Conservation (phyloP, 345 rosid species). For the Crucihimalaya himalaica region DNA sequence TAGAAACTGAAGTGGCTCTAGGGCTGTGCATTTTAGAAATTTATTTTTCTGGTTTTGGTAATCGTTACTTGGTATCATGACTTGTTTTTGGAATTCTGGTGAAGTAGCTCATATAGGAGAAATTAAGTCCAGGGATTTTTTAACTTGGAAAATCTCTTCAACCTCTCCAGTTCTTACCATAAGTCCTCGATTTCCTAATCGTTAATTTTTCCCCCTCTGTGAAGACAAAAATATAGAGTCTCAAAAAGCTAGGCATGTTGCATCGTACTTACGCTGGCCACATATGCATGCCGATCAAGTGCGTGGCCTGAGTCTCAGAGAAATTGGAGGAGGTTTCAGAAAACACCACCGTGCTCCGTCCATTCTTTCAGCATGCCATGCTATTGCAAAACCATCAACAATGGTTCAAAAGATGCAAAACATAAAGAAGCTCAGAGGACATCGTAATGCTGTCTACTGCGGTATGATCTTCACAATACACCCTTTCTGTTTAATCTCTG, state of each 20-base stretch:
- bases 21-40: slow-evolving; percentile 9
- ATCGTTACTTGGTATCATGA: slow-evolving; percentile 18
- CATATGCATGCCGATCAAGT: slow-evolving; percentile 96
- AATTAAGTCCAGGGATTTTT: slow-evolving; percentile 12
- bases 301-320: slow-evolving; percentile 89
- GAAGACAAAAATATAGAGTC: slow-evolving; percentile 48
- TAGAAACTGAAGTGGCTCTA: slow-evolving; percentile 15
- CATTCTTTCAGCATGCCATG: slow-evolving; percentile 81
- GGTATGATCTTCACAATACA: slow-evolving; percentile 54
- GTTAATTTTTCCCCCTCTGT: slow-evolving; percentile 33
- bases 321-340: slow-evolving; percentile 96
- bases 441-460: slow-evolving; percentile 97
- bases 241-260: slow-evolving; percentile 52
- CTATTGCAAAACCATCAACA: slow-evolving; percentile 89
- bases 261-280: slow-evolving; percentile 87
- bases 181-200: slow-evolving; percentile 12
- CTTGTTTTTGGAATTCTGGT: slow-evolving; percentile 21
- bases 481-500: slow-evolving; percentile 21
- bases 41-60: neutral
- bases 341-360: slow-evolving; percentile 98
- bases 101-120: slow-evolving; percentile 31
- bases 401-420: slow-evolving; percentile 96
- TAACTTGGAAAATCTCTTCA: slow-evolving; percentile 5
- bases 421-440: slow-evolving; percentile 86
- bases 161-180: slow-evolving; percentile 20